Evolutionary conservation across 305 asterid genomes (phyloP), one percentile per base, ranked within the genome.

Genomic region (Euphrasia arctica): DNA sequence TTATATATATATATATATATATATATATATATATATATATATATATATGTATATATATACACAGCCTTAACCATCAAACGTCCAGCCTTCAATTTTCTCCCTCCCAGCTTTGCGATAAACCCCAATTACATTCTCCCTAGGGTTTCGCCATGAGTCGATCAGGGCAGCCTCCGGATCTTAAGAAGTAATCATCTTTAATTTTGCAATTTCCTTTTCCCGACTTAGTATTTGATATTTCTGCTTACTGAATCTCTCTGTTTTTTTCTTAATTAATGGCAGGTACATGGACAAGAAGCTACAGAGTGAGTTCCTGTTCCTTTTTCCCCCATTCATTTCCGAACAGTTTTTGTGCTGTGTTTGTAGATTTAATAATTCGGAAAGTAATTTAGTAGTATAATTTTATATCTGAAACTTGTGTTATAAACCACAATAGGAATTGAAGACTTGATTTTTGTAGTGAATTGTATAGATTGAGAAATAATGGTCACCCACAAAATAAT

Each of bases 161-260:
- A 49, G 96, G 96, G 5, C 94, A 88, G 79, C 96, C 96, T 52
- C 96, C 96, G 72, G 96, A 88, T 88, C 90, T 88, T 62, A 88
- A 88, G 71, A 88, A 88, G 96, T 83, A 74, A 55, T 75, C 51
- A 13, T 42, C 1, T 49, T 43, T 4, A 4, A 2, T 22, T 63
- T 6, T 39, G 9, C n/a, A 22, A 52, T 15, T 15, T 58, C 31
- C 4, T 2, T 28, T 9, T 58, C 18, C n/a, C 32, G 27, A 36
- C 42, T 15, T 43, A 43, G 8, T 43, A 4, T 28, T 2, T 60
- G 28, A 8, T 22, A 13, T 67, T 47, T 14, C 9, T 64, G 14
- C 29, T 52, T 62, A 11, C 45, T 39, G 45, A 47, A 9, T 25
- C 56, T 4, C 57, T n/a, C 5, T 65, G 27, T 5, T 18, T 22